phyloP scores from a whole-genome alignment of 2,329 filamentous ascomycete genomes.

The Pseudopithomyces chartarum region DNA sequence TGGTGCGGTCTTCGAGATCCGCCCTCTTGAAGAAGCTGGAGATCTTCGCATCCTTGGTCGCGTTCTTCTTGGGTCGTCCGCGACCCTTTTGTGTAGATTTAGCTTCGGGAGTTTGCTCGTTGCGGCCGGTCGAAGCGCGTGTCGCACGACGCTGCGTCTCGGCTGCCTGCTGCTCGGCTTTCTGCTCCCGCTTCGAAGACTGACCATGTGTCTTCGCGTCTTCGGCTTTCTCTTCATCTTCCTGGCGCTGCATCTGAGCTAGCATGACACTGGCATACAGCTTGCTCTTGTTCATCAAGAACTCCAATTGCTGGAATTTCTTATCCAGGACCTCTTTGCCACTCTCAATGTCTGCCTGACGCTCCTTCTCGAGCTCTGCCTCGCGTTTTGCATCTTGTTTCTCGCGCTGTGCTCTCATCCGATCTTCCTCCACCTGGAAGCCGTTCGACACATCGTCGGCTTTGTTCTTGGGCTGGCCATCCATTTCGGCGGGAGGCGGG shows the following conservation, averaged over 20 bases:
- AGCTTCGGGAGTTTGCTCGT: conserved; percentile 19
- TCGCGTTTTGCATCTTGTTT: conserved; percentile 53
- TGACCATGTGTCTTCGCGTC: conserved; percentile 52
- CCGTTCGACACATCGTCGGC: conserved; percentile 41
- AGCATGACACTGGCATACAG: conserved; percentile 59
- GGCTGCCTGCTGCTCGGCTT: conserved; percentile 53
- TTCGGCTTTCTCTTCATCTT: conserved; percentile 53
- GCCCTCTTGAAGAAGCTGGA: conserved; percentile 66
- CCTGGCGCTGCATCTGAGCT: conserved; percentile 58
- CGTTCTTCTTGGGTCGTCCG: conserved; percentile 47
- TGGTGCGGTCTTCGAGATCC: conserved; percentile 59
- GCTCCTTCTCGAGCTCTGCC: conserved; percentile 49
- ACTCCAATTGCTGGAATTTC: conserved; percentile 59
- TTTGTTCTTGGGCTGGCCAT: conserved; percentile 10
- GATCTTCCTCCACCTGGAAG: conserved; percentile 53
- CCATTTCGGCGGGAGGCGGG: conserved; percentile 37
- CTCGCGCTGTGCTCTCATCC: conserved; percentile 49
- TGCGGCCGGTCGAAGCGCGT: conserved; percentile 37
- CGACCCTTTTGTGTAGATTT: conserved; percentile 32
- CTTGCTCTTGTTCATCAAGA: conserved; percentile 59
- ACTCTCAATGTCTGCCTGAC: conserved; percentile 53
- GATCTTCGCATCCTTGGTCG: conserved; percentile 51
- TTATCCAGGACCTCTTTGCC: conserved; percentile 53
- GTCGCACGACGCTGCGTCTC: conserved; percentile 54
- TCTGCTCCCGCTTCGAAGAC: conserved; percentile 52